Conservation (phyloP, 2,329 filamentous ascomycete genomes). For the Polytolypa hystricis region DNA sequence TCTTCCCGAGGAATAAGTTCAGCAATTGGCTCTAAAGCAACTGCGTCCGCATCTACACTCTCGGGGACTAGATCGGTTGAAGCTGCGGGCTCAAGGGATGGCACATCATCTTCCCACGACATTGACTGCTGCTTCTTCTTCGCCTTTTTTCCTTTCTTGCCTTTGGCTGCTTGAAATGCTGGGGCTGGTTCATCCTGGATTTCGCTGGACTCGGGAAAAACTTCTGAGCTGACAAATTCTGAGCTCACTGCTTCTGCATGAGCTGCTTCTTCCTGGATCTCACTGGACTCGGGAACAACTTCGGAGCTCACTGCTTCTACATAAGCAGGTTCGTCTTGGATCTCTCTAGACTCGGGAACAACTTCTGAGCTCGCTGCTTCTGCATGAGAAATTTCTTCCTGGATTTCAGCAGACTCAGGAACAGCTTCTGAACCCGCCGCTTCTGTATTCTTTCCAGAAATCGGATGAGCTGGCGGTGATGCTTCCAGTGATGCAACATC, state of each 20-base stretch:
- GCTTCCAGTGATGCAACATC: not conserved
- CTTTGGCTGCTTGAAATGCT: too few relatives aligned
- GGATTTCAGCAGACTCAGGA: too few relatives aligned
- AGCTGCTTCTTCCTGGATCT: not conserved
- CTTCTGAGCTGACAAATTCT: too few relatives aligned
- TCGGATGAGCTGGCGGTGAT: not conserved
- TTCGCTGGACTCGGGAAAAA: not conserved
- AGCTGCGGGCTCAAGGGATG: not conserved
- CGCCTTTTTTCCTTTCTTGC: conserved; percentile 10
- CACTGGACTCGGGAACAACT: too few relatives aligned
- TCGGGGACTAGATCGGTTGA: conserved; percentile 1
- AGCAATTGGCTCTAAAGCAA: not conserved
- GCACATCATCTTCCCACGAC: conserved; percentile 1
- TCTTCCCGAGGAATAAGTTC: not conserved
- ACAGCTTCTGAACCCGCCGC: too few relatives aligned
- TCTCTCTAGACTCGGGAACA: too few relatives aligned
- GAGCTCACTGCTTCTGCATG: too few relatives aligned
- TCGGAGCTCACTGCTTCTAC: too few relatives aligned
- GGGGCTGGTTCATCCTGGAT: not conserved
- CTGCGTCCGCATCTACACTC: not conserved
- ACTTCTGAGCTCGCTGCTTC: too few relatives aligned
- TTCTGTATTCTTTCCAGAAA: too few relatives aligned
- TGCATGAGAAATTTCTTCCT: not conserved
- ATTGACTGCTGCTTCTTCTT: conserved; percentile 4
- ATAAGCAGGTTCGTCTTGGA: not conserved